Base-by-base conservation (phyloP, 2,329 filamentous ascomycete genomes). In the Ophiostoma perfectum region DNA sequence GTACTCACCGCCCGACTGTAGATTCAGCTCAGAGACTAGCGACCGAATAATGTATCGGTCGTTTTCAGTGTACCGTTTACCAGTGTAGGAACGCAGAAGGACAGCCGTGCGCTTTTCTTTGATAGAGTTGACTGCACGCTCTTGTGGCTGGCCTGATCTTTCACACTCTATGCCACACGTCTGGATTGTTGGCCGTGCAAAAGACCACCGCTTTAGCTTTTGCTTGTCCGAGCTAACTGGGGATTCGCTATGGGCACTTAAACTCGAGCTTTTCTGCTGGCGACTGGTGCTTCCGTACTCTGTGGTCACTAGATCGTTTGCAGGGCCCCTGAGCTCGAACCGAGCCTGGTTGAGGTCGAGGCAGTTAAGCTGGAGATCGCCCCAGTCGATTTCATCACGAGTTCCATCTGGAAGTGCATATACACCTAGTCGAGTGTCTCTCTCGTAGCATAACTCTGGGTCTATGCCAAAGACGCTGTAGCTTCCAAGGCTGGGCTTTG, bases 1-100 rank as follows among this genome's bases (percentile, higher is more conserved):
- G 74, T 93, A 96, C 78, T 93, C 88, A 47, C 90, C 91, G 18
- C 92, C 91, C 16, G 90, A 90, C 70, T 88, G 87, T 68, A 96
- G 81, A 5, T 85, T 85, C 41, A 95, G 81, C 77, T 96, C 93
- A 70, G 86, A 89, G 72, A 96, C 86, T 75, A 96, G 84, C 47
- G 92, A 86, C 41, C 93, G 89, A 55, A 96, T 86, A 67, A 88
- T 88, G 76, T 93, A 87, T 74, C 90, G 86, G 75, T 94, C 91
- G 74, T 94, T 91, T 55, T 90, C 85, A 41, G 88, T 91, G 76
- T 93, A 97, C 41, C 85, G 77, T 76, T 91, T 92, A 68, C 87
- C 89, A 44, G 86, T 87, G 81, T 90, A 94, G 0, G 90, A 89
- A 49, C 92, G 87, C 49, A 96, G 83, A 5, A 97, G 78, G 9